A percentile compares a stretch with the other conserved stretches of the same genome.
Conservation (phyloP, 495 filamentous ascomycete genomes). For the Penicillium antarcticum region DNA sequence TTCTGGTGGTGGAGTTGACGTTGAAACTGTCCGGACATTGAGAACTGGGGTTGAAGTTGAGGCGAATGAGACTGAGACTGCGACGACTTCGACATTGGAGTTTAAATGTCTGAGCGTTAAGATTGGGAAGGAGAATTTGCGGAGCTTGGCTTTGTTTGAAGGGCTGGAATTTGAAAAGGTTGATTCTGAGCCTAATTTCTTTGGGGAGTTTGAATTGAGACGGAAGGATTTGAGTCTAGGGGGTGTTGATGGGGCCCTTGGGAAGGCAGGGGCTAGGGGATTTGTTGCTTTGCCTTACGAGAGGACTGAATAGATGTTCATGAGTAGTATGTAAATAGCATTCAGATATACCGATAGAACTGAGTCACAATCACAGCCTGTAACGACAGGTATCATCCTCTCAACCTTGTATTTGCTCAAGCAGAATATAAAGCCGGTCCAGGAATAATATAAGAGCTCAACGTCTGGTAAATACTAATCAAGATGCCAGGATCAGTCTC, state of each 20-base stretch:
- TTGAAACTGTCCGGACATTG: slow-evolving; percentile 8
- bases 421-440: slow-evolving; percentile 43
- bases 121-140: slow-evolving; percentile 53
- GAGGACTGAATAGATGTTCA: slow-evolving; percentile 11
- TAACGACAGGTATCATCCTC: not conserved
- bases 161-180: slow-evolving; percentile 51
- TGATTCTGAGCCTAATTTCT: slow-evolving; percentile 55
- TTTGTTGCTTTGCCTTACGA: slow-evolving; percentile 43
- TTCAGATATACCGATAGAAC: not conserved
- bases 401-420: not conserved
- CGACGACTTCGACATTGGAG: slow-evolving; percentile 10
- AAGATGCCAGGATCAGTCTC: slow-evolving; percentile 57
- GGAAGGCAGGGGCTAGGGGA: slow-evolving; percentile 28
- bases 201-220: slow-evolving; percentile 62
- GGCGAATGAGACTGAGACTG: slow-evolving; percentile 15
- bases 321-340: not conserved
- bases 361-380: not conserved
- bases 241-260: slow-evolving; percentile 20
- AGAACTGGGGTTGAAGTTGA: slow-evolving; percentile 10
- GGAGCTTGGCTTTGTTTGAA: slow-evolving; percentile 61
- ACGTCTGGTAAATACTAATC: slow-evolving; percentile 54
- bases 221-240: slow-evolving; percentile 28
- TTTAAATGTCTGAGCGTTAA: slow-evolving; percentile 54
- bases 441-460: slow-evolving; percentile 48
- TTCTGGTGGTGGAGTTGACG: slow-evolving; percentile 9